phyloP scores from a whole-genome alignment of 768 basidiomycete genomes.

The Russula compacta region DNA sequence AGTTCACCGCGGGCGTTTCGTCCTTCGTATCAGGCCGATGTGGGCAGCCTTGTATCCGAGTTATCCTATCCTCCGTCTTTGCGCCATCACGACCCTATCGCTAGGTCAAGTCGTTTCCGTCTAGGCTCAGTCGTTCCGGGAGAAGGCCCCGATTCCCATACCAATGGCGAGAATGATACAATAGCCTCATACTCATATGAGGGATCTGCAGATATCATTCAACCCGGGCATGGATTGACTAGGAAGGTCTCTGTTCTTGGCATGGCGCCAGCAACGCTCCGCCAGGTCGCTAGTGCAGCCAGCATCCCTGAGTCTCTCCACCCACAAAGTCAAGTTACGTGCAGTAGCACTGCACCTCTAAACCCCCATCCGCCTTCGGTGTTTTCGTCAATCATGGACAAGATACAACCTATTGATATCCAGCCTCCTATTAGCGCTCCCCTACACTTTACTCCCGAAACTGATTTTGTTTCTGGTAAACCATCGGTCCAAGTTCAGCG shows the following conservation, averaged over 20 bases:
- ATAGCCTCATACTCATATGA: constrained; percentile 13
- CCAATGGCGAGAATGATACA: constrained; percentile 4
- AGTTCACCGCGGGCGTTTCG: constrained; percentile 22
- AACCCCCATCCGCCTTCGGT: not conserved
- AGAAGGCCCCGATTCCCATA: not conserved
- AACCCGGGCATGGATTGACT: constrained; percentile 17
- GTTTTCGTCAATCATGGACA: not conserved
- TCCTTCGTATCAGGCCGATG: constrained; percentile 21
- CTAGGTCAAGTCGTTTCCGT: constrained; percentile 13
- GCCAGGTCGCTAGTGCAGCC: constrained; percentile 16
- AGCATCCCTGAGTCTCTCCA: not conserved
- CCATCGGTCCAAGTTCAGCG: not conserved
- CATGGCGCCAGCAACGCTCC: constrained; percentile 28
- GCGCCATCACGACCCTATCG: constrained; percentile 20
- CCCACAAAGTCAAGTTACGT: constrained; percentile 1
- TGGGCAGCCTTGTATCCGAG: constrained; percentile 36
- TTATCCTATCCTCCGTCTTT: constrained; percentile 38
- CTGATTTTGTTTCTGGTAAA: not conserved
- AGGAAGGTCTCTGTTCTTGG: constrained; percentile 27
- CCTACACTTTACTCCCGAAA: not conserved
- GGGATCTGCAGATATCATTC: not conserved
- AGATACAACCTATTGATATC: not conserved
- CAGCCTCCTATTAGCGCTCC: not conserved
- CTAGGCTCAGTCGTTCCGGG: not conserved
- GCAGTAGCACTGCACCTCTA: constrained; percentile 7